phyloP scores from a whole-genome alignment of 176 grass and related monocot genomes.

The Musa schizocarpa region DNA sequence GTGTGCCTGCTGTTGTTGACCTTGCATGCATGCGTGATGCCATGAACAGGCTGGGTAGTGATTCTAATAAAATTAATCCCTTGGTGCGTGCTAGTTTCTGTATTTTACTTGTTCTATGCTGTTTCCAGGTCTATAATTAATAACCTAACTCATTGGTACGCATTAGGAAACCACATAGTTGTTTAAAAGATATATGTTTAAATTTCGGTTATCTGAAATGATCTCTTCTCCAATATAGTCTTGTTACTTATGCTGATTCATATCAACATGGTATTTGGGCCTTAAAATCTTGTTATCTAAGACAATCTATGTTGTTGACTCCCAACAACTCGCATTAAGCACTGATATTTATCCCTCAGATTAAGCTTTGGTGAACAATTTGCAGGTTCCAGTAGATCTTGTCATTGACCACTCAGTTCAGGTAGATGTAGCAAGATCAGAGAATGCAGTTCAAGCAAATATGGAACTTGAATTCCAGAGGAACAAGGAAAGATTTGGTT shows the following conservation, averaged over 20 bases:
- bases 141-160: not conserved
- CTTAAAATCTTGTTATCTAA: not conserved
- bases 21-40: constrained; percentile 95
- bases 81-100: constrained; percentile 36
- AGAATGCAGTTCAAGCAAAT: constrained; percentile 68
- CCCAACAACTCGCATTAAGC: not conserved
- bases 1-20: constrained; percentile 91
- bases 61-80: constrained; percentile 93
- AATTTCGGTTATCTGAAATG: no score
- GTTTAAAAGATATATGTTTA: not conserved
- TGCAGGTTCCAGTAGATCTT: constrained; percentile 87
- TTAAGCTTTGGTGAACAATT: not conserved
- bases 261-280: no score
- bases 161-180: not conserved
- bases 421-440: constrained; percentile 87
- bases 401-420: constrained; percentile 96
- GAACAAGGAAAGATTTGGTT: constrained; percentile 90
- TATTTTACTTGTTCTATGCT: not conserved
- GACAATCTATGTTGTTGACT: not conserved
- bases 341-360: not conserved
- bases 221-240: not conserved
- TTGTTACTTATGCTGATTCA: not conserved
- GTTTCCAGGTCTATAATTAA: constrained; percentile 4
- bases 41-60: constrained; percentile 73
- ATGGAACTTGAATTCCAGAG: constrained; percentile 82